Percentiles rank a stretch among this genome's conserved stretches.
phyloP scores from a whole-genome alignment of 805 yeast species.

The Pichia membranifaciens region DNA sequence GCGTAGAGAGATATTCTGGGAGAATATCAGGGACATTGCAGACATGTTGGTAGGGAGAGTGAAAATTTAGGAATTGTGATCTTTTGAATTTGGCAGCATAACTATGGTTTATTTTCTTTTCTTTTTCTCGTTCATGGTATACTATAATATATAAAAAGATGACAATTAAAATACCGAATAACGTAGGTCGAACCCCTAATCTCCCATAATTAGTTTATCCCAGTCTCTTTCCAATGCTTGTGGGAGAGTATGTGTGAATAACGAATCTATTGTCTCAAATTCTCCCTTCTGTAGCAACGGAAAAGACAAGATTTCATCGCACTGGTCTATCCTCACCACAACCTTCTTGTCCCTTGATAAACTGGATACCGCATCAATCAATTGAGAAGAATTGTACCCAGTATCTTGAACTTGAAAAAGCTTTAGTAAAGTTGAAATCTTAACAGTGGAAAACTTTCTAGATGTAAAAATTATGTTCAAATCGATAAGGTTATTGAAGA shows the following conservation, averaged over 20 bases:
- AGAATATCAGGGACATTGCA: conserved; percentile 63
- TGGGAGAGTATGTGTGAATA: conserved; percentile 3
- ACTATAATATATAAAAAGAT: too few relatives aligned
- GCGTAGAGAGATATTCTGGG: conserved; percentile 88
- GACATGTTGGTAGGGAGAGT: conserved; percentile 80
- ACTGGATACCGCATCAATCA: not conserved
- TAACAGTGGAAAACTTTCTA: conserved; percentile 17
- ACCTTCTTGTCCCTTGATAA: conserved; percentile 16
- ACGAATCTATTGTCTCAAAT: not conserved
- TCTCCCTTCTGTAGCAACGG: not conserved
- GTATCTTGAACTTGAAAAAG: conserved; percentile 12
- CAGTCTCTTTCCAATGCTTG: conserved; percentile 6
- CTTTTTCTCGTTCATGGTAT: too few relatives aligned
- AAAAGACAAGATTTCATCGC: conserved; percentile 7
- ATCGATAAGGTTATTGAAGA: conserved; percentile 17
- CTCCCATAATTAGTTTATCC: not conserved
- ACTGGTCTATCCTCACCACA: conserved; percentile 24
- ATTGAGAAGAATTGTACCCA: not conserved
- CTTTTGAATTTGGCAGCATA: too few relatives aligned
- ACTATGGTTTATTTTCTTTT: too few relatives aligned
- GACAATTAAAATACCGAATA: too few relatives aligned
- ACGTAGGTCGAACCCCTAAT: too few relatives aligned
- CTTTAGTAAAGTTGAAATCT: conserved; percentile 13
- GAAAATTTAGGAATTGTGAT: conserved; percentile 10
- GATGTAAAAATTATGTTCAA: conserved; percentile 22